A percentile compares a stretch with the other conserved stretches of the same genome.
Conservation (phyloP, 495 filamentous ascomycete genomes). For the Penicillium crystallinum region DNA sequence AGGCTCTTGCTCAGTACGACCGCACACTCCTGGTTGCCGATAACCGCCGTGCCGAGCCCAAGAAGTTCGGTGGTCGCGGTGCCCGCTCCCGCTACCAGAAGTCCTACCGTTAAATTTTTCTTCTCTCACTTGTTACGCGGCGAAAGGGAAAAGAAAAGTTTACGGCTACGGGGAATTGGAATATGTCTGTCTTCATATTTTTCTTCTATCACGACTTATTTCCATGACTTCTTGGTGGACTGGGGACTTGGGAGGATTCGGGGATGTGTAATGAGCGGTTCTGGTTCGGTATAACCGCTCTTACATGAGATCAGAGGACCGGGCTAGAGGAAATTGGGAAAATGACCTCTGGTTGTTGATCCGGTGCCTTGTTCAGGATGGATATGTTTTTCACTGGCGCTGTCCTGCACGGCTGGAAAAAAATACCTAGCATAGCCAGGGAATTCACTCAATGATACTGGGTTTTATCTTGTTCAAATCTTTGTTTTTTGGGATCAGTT, state of each 20-base stretch:
- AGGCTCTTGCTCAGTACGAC: conserved; percentile 89
- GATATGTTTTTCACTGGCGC: conserved; percentile 30
- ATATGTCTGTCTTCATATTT: conserved; percentile 16
- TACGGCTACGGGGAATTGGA: conserved; percentile 21
- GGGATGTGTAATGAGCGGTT: conserved; percentile 22
- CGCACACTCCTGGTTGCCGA: conserved; percentile 95
- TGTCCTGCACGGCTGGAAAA: conserved; percentile 28
- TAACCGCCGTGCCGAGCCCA: conserved; percentile 88
- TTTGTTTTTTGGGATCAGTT: not conserved
- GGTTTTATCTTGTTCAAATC: conserved; percentile 28
- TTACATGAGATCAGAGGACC: conserved; percentile 15
- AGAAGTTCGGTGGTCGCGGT: conserved; percentile 85
- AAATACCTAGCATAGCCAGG: conserved; percentile 35
- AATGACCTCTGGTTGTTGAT: conserved; percentile 13
- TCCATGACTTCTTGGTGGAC: conserved; percentile 24
- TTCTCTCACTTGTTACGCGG: conserved; percentile 16
- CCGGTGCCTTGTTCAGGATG: conserved; percentile 25
- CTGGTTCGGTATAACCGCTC: conserved; percentile 11
- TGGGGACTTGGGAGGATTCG: conserved; percentile 21
- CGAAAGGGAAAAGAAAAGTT: conserved; percentile 18
- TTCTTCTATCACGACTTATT: conserved; percentile 24
- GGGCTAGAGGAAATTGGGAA: conserved; percentile 16
- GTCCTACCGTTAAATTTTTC: conserved; percentile 59
- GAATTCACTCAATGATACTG: conserved; percentile 34
- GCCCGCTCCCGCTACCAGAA: conserved; percentile 96